Conservation (phyloP, 371 early-diverging fungal genomes). For the Caulochytrium protostelioides region DNA sequence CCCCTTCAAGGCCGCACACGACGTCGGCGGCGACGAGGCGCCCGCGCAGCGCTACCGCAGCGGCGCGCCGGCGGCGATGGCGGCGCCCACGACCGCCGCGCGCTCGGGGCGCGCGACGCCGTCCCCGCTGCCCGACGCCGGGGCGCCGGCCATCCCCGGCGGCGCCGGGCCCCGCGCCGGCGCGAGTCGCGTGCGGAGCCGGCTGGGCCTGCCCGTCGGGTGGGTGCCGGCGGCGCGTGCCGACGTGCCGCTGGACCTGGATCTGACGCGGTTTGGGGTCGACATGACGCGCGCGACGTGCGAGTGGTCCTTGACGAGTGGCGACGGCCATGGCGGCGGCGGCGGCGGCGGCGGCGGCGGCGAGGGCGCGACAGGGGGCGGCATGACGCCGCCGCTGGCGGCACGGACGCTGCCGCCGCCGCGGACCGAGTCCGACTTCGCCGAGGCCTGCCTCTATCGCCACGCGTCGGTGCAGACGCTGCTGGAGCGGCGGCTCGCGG, state of each 20-base stretch:
- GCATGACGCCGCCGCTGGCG: constrained; percentile 2
- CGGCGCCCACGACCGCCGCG: too few species aligned
- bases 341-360: constrained; percentile 1
- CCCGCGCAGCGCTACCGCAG: too few species aligned
- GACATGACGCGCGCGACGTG: not conserved
- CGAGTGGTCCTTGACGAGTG: not conserved
- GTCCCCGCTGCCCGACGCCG: not conserved
- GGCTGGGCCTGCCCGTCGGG: not conserved
- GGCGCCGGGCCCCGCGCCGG: not conserved
- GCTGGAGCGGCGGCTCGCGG: constrained; percentile 9
- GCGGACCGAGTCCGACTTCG: constrained; percentile 10
- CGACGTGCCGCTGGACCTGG: constrained; percentile 14
- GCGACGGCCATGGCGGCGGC: not conserved
- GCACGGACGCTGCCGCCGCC: constrained; percentile 3
- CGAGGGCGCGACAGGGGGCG: not conserved
- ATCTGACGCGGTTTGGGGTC: constrained; percentile 11
- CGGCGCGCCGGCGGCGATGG: too few species aligned
- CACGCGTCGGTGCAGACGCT: constrained; percentile 19
- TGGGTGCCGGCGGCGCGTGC: constrained; percentile 12
- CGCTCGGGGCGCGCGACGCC: not conserved
- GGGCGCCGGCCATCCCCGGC: not conserved
- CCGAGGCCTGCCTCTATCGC: constrained; percentile 14
- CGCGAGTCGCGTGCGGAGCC: not conserved
- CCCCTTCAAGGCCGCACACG: too few species aligned
- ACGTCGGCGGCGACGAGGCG: too few species aligned